Base-by-base conservation (phyloP, 2,329 filamentous ascomycete genomes). In the Cercospora sp. region DNA sequence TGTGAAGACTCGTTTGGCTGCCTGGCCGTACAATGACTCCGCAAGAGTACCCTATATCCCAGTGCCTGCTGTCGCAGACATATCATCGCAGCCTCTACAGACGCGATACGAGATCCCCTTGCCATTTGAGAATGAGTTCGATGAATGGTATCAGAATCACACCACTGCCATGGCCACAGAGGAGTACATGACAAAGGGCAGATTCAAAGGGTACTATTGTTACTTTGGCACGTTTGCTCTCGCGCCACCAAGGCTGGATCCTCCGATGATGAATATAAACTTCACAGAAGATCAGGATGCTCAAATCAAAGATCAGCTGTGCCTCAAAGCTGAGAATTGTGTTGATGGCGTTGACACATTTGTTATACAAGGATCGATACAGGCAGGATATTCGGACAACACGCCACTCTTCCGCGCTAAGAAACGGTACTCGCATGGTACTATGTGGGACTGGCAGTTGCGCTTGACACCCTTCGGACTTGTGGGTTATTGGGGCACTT, bases 381-480 rank as follows among this genome's bases (percentile, higher is more conserved):
- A 5, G 34, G 2, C 9, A 32, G 21, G 12, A 1, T 26, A 9
- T 2, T 9, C 8, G 12, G 45, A 59, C 8, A 63, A 60, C 30
- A 49, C 57, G n/a, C 58, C 53, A 4, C 18, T 40, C 9, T 63
- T 70, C 37, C 49, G 51, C 45, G 68, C 62, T 12, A 34, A 16
- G 43, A 70, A 70, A 51, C 26, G 18, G n/a, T 70, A 68, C 34
- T 30, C 34, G 12, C 34, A 63, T 28, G 60, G 64, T 5, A 49
- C 49, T 8, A 28, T 12, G 3, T 66, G 68, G 68, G 51, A 61
- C 24, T 68, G 68, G 68, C 34, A 60, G 10, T 26, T 70, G 6
- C 59, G 67, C 26, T 12, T 70, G 12, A 68, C 68, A 6, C 68
- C 68, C 1, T 66, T 68, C 16, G 68, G 68, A 2, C n/a, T 70